Base-by-base conservation (phyloP, 116 monocot species). In the Posidonia oceanica region DNA sequence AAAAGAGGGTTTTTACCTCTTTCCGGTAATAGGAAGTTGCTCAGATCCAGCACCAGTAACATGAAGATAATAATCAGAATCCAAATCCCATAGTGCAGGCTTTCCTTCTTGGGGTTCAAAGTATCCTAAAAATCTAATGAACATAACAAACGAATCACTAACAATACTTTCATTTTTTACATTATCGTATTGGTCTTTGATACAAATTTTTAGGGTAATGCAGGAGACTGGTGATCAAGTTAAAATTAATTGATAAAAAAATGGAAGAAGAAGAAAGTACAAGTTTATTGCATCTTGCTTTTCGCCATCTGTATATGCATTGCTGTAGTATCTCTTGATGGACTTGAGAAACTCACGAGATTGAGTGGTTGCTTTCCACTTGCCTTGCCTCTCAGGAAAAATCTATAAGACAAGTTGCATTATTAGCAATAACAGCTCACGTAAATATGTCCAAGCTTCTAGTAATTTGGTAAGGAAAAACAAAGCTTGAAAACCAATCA, bases 211-310 rank as follows among this genome's bases (percentile, higher is more conserved):
- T 29, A 29, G 29, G 29, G 0, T 29, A 29, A 29, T 29, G 29
- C 29, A 29, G 29, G 29, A 29, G 29, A 29, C 29, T 29, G 41
- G 61, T 29, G 13, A 61, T 36, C 41, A 65, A 65, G 14, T 7
- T 42, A 20, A 16, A 17, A 42, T 6, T 40, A 65, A 39, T 39
- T 17, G 8, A 69, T 52, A 23, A 68, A 36, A 58, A 4, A 44
- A 53, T 18, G 53, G 48, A 51, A 56, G 39, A 61, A 41, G 14
- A 13, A 63, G 38, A 53, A 67, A 44, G 61, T 88, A 98, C 98
- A 98, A 77, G 75, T 98, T 98, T 70, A 98, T 98, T 12, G 98
- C 93, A 81, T 98, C 98, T 78, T 98, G 98, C 72, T 98, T 98
- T 85, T 98, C 98, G 60, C 96, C 96, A 85, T 98, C 98, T 13